phyloP scores from a whole-genome alignment of 768 basidiomycete species.

The Termitomyces sp. region DNA sequence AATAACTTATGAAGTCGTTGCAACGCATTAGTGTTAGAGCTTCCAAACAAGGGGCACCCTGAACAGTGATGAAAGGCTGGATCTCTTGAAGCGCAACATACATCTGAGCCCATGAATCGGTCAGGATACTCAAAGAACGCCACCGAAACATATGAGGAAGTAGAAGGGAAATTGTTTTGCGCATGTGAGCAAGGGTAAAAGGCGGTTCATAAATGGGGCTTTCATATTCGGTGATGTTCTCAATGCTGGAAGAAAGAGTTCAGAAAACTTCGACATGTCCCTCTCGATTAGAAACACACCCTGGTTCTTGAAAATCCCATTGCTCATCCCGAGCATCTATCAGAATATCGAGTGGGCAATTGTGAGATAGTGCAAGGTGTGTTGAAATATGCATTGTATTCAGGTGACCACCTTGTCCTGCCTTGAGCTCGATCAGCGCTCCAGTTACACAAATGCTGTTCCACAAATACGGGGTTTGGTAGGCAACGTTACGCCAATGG shows the following conservation, averaged over 20 bases:
- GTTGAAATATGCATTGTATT: slow-evolving; percentile 32
- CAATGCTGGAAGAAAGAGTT: slow-evolving; percentile 17
- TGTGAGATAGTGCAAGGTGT: slow-evolving; percentile 41
- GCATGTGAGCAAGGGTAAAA: slow-evolving; percentile 41
- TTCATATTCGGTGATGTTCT: slow-evolving; percentile 14
- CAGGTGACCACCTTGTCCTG: slow-evolving; percentile 11
- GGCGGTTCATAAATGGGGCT: slow-evolving; percentile 24
- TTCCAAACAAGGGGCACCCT: slow-evolving; percentile 38
- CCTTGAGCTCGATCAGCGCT: slow-evolving; percentile 23
- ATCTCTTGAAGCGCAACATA: slow-evolving; percentile 41
- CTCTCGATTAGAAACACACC: slow-evolving; percentile 27
- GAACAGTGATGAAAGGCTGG: slow-evolving; percentile 26
- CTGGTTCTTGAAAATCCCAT: slow-evolving; percentile 51
- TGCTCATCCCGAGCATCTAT: slow-evolving; percentile 54
- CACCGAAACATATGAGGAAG: slow-evolving; percentile 47
- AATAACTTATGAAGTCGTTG: slow-evolving; percentile 48
- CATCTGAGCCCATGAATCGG: slow-evolving; percentile 57
- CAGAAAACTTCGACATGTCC: not conserved
- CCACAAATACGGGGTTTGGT: slow-evolving; percentile 47
- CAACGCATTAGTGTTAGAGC: slow-evolving; percentile 53
- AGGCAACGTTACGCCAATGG: slow-evolving; percentile 48
- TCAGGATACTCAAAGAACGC: slow-evolving; percentile 46
- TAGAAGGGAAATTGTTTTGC: slow-evolving; percentile 37
- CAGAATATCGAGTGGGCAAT: slow-evolving; percentile 46
- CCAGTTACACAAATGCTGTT: slow-evolving; percentile 46